These are phyloP conservation scores for Stachybotrys chlorohalonatus DNA, from an alignment of 2,329 filamentous ascomycete genomes.

Conservation along the genomic window DNA sequence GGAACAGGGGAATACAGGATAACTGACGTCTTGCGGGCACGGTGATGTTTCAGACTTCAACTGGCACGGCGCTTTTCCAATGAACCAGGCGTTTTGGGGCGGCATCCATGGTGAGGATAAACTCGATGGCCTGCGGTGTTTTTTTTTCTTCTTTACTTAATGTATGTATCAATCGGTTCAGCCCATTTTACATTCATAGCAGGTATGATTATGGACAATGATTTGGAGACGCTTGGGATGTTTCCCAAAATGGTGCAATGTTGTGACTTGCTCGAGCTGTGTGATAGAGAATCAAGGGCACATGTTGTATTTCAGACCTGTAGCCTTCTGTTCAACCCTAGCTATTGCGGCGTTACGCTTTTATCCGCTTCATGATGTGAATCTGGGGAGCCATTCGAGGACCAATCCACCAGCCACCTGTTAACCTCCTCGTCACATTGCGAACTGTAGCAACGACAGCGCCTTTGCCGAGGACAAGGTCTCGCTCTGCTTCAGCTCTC, in stretches of 20 bases:
- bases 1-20: background rate
- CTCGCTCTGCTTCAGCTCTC: slow-evolving; percentile 4
- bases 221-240: too few species aligned
- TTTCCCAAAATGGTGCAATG: too few species aligned
- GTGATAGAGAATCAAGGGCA: too few species aligned
- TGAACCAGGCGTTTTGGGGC: background rate
- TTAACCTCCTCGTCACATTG: slow-evolving; percentile 31
- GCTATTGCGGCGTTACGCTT: background rate
- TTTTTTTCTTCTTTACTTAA: too few species aligned
- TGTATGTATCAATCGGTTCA: too few species aligned
- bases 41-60: background rate
- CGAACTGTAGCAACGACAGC: slow-evolving; percentile 27
- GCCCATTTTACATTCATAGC: too few species aligned
- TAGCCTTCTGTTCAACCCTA: background rate
- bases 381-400: slow-evolving; percentile 50
- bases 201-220: too few species aligned
- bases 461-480: slow-evolving; percentile 35
- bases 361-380: slow-evolving; percentile 34
- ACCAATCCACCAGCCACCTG: slow-evolving; percentile 57
- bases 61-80: background rate
- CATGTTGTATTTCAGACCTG: too few species aligned
- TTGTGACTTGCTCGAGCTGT: too few species aligned
- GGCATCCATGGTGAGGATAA: background rate
- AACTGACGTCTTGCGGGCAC: background rate
- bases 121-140: too few species aligned